phyloP scores from a whole-genome alignment of 2,329 filamentous ascomycete species.

The Hypomyces perniciosus region DNA sequence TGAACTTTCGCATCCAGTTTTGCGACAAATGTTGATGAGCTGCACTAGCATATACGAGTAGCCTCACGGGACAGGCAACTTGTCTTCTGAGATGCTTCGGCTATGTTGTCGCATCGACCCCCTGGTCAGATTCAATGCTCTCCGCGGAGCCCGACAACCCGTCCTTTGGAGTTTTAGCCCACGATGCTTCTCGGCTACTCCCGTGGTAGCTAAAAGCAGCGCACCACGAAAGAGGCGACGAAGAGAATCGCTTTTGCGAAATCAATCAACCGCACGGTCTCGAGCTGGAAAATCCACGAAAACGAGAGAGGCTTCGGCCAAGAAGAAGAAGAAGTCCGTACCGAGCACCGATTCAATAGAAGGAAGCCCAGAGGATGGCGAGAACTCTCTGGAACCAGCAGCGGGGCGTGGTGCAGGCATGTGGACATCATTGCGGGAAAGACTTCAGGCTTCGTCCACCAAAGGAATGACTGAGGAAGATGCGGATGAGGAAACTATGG shows the following conservation, averaged over 20 bases:
- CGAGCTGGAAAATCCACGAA: not conserved
- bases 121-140: not conserved
- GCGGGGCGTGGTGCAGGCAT: slow-evolving; percentile 10
- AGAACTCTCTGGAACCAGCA: not conserved
- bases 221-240: not conserved
- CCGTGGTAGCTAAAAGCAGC: not conserved
- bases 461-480: not conserved
- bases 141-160: not conserved
- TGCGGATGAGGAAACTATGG: not conserved
- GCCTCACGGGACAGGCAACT: not conserved
- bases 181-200: slow-evolving; percentile 1
- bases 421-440: slow-evolving; percentile 26
- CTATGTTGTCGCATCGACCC: slow-evolving; percentile 6
- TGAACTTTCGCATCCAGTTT: not conserved
- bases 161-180: not conserved
- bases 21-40: too few relatives aligned
- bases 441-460: slow-evolving; percentile 15
- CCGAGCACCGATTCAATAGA: not conserved
- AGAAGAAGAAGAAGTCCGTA: not conserved
- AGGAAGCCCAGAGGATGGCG: not conserved
- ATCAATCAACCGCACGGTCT: not conserved
- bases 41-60: not conserved
- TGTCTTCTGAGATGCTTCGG: slow-evolving; percentile 25
- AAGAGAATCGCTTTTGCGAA: not conserved
- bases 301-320: not conserved